Base-by-base conservation (phyloP, 1,284 basidiomycete species). In the Coriolopsis trogii region DNA sequence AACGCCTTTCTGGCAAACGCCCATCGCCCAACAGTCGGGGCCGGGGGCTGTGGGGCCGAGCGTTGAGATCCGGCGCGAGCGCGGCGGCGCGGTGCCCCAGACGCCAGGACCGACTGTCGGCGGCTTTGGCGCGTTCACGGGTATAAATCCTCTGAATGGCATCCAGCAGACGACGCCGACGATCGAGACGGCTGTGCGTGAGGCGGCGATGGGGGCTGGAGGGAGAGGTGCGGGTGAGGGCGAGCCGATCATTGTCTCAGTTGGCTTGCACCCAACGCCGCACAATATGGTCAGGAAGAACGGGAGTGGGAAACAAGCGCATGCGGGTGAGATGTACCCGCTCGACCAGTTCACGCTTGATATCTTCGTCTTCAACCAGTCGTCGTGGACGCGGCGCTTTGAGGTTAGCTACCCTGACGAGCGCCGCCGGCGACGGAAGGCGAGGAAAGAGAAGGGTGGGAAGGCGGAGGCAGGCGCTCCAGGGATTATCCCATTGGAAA, bases 361-460 rank as follows among this genome's bases (percentile, higher is more conserved):
- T 61, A 87, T 95, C 5, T 95, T 95, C 63, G 89, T 95, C 43
- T 92, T 89, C 66, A 95, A 95, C 65, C 85, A 87, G 67, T 87
- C 85, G n/a, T 76, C 82, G 42, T 84, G 86, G 76, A 85, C 85
- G 43, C 75, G 90, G 53, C 70, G 91, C 53, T 91, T 94, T 61
- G 89, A 92, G 67, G 76, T 94, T 23, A 82, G 79, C 20, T 85
- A 83, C 65, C 87, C 88, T 1, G 77, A 83, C 49, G 77, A 83
- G 50, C 69, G 78, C 46, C 71, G 77, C 52, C 70, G 74, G 51
- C 66, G 76, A 58, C 68, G 76, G 56, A 76, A 77, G 34, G 69
- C 70, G 26, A 70, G 69, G 34, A 72, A 53, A 55, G 61, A 49
- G 28, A 49, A 18, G 56, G 71, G 61, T 44, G 68, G 60, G 55